phyloP scores from a whole-genome alignment of 371 early-diverging fungal species.

The Parasitella parasitica region DNA sequence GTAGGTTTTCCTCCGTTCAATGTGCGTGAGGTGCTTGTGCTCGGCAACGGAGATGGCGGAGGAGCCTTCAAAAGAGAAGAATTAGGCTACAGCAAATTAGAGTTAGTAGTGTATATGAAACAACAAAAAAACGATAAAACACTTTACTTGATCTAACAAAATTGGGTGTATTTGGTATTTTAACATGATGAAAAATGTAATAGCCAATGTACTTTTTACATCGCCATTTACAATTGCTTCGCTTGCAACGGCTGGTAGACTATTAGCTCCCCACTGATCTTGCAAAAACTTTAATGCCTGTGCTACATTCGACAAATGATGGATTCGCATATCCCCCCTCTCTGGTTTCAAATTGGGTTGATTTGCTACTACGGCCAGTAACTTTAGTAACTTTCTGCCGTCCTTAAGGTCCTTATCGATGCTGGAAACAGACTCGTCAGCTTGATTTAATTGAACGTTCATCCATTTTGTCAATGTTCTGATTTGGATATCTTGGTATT shows the following conservation, averaged over 20 bases:
- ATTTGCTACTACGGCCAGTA: slow-evolving; percentile 55
- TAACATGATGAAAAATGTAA: slow-evolving; percentile 78
- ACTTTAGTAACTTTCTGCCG: slow-evolving; percentile 58
- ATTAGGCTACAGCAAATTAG: background rate
- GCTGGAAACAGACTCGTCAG: slow-evolving; percentile 30
- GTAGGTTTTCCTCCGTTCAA: slow-evolving; percentile 9
- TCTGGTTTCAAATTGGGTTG: slow-evolving; percentile 55
- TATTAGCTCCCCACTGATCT: slow-evolving; percentile 55
- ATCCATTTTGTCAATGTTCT: slow-evolving; percentile 84
- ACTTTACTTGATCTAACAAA: slow-evolving; percentile 14
- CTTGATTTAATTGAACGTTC: slow-evolving; percentile 67
- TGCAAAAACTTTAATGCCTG: slow-evolving; percentile 70
- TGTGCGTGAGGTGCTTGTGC: slow-evolving; percentile 13
- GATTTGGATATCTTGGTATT: slow-evolving; percentile 66
- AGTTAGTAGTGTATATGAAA: background rate
- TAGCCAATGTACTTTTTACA: slow-evolving; percentile 77
- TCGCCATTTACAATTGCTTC: slow-evolving; percentile 87
- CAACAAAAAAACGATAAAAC: background rate
- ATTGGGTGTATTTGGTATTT: slow-evolving; percentile 62
- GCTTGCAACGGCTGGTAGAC: slow-evolving; percentile 72
- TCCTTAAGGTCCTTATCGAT: slow-evolving; percentile 63
- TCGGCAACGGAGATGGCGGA: slow-evolving; percentile 22
- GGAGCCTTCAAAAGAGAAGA: slow-evolving; percentile 3
- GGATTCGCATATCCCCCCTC: slow-evolving; percentile 66
- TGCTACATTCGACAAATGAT: slow-evolving; percentile 79